These are phyloP conservation scores for Neonectria coccinea DNA, from an alignment of 2,329 filamentous ascomycete species.

Conservation along the genomic window DNA sequence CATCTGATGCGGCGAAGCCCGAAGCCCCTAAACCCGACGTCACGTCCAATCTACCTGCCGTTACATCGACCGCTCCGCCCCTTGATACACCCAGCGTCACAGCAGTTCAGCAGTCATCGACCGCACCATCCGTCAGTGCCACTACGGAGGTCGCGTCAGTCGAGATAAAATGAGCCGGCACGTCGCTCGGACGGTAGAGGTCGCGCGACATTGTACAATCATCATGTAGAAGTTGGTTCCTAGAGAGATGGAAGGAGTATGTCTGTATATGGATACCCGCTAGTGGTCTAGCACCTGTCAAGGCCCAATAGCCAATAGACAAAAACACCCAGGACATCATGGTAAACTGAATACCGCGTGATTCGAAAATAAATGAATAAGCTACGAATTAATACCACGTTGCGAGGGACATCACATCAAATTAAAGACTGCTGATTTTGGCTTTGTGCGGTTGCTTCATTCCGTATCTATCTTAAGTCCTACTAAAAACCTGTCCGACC, in stretches of 20 bases:
- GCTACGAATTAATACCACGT: not conserved
- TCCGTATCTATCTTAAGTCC: conserved; percentile 29
- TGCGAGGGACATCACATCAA: not conserved
- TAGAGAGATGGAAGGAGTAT: not conserved
- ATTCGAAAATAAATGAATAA: not conserved
- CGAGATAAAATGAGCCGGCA: not conserved
- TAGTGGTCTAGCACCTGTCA: not conserved
- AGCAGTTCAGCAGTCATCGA: not conserved
- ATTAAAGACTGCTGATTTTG: not conserved
- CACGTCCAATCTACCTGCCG: not conserved
- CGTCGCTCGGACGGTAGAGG: not conserved
- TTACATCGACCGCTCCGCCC: not conserved
- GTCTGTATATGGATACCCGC: not conserved
- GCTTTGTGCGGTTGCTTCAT: conserved; percentile 26
- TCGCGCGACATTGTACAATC: not conserved
- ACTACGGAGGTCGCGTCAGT: not conserved
- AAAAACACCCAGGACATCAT: not conserved
- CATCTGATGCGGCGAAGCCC: not conserved
- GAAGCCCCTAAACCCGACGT: conserved; percentile 1
- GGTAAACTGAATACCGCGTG: not conserved
- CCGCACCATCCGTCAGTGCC: not conserved
- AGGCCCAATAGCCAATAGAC: not conserved
- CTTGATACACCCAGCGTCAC: not conserved
- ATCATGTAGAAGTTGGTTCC: not conserved
- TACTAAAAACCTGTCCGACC: conserved; percentile 15